Base-by-base conservation (phyloP, 805 yeast species). In the Torulaspora indica region DNA sequence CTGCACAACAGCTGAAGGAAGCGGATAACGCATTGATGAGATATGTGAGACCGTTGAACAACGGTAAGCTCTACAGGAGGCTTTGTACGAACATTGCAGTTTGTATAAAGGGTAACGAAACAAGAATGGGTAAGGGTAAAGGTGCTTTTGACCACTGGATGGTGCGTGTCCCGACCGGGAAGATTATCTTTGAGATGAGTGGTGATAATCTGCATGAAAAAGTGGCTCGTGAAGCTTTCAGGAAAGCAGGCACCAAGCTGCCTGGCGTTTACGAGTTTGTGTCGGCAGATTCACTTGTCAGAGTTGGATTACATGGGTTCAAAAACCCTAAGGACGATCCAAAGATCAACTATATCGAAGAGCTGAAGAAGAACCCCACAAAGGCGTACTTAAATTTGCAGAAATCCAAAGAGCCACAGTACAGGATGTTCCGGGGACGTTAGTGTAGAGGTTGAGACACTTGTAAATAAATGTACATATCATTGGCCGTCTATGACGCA, bases 91-190 rank as follows among this genome's bases (percentile, higher is more conserved):
- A 85, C 63, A 76, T 88, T 42, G 93, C 98, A 0, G 95, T 93
- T 9, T 89, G 96, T 68, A 79, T 86, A 49, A 93, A 93, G 71
- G 98, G 98, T 71, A 93, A 93, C 66, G 96, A 93, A 66, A 88
- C 96, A 8, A 93, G 98, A 82, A 93, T 93, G 98, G 98, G 98
- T 73, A 93, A 93, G 68, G 98, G 98, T 72, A 93, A 93, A 69
- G 98, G 98, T 69, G 83, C 90, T 0, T 91, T 93, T 63, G 96
- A 88, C 59, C 93, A 88, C 71, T 93, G 98, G 98, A 95, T 95
- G 58, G 85, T 82, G 27, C 80, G 98, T 58, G 93, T 93, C 10
- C 95, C 98, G 32, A 90, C 97, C 0, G 98, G 98, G 3, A 90
- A 89, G 61, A 81, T 93, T 33, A 72, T 90, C 17, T 88, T 90